Percentiles rank a stretch among this genome's conserved stretches.
Evolutionary conservation across 2,329 filamentous ascomycete genomes (phyloP).

Genomic region (Penicillium sp.): DNA sequence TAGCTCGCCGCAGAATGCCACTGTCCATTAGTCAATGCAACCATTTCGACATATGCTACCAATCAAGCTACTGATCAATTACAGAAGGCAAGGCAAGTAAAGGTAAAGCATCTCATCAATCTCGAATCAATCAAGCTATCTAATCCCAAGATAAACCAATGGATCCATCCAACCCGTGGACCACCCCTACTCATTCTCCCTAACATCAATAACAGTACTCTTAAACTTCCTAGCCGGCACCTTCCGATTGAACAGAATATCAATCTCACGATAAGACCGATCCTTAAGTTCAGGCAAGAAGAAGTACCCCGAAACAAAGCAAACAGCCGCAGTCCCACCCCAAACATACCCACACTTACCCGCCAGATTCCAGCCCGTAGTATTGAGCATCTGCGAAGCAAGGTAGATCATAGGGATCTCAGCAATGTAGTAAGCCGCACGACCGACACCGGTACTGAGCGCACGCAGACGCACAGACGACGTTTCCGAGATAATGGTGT

Average conservation of each 20-base stretch:
- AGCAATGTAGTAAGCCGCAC: conserved; percentile 43
- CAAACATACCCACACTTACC: conserved; percentile 51
- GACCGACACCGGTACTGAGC: conserved; percentile 40
- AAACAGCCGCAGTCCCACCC: conserved; percentile 44
- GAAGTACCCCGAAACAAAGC: conserved; percentile 44
- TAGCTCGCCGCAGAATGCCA: background rate
- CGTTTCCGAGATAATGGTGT: conserved; percentile 41
- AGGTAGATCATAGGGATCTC: conserved; percentile 45
- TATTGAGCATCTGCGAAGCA: conserved; percentile 41
- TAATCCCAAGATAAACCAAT: background rate
- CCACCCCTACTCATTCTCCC: conserved; percentile 39
- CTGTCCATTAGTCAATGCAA: background rate
- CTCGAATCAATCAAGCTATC: background rate
- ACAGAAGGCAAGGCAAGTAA: background rate
- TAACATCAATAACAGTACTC: conserved; percentile 43
- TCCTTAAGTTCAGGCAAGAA: conserved; percentile 46
- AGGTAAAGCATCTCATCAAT: background rate
- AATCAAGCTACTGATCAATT: background rate
- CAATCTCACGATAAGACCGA: conserved; percentile 46
- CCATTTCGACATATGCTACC: background rate
- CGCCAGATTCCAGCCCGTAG: conserved; percentile 40
- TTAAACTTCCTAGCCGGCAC: conserved; percentile 46
- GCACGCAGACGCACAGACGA: conserved; percentile 40
- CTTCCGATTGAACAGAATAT: conserved; percentile 46
- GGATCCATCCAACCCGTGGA: background rate